phyloP scores from a whole-genome alignment of 331 rosid species.

The Phaseolus coccineus region DNA sequence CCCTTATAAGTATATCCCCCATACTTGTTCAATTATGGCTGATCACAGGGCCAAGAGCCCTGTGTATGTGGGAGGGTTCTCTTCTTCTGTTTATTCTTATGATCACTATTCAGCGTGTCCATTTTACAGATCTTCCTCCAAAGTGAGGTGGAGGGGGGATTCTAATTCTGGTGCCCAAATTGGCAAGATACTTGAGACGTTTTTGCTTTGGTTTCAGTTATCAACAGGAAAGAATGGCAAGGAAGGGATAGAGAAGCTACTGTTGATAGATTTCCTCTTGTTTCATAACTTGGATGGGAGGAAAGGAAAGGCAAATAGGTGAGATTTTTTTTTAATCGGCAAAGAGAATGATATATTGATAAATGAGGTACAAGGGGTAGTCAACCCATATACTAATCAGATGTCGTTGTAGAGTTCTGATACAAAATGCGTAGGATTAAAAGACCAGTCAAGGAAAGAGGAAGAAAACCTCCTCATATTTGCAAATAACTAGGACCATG shows the following conservation, averaged over 20 bases:
- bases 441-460: no score
- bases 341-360: no score
- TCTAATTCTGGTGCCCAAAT: background rate
- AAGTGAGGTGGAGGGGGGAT: background rate
- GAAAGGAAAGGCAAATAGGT: background rate
- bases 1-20: background rate
- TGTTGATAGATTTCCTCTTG: background rate
- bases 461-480: no score
- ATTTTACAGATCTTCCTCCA: background rate
- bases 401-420: no score
- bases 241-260: background rate
- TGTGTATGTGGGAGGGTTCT: background rate
- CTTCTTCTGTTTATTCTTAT: background rate
- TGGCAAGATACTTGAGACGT: background rate
- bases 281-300: background rate
- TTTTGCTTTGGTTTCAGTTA: background rate
- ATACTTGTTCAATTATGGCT: background rate
- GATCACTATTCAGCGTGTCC: background rate
- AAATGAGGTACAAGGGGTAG: no score
- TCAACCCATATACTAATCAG: no score
- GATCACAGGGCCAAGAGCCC: background rate
- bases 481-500: no score
- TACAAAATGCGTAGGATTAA: no score
- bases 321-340: no score
- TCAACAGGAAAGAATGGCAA: background rate